Conservation (phyloP, 2,329 filamentous ascomycete species). For the Beauveria sp. region DNA sequence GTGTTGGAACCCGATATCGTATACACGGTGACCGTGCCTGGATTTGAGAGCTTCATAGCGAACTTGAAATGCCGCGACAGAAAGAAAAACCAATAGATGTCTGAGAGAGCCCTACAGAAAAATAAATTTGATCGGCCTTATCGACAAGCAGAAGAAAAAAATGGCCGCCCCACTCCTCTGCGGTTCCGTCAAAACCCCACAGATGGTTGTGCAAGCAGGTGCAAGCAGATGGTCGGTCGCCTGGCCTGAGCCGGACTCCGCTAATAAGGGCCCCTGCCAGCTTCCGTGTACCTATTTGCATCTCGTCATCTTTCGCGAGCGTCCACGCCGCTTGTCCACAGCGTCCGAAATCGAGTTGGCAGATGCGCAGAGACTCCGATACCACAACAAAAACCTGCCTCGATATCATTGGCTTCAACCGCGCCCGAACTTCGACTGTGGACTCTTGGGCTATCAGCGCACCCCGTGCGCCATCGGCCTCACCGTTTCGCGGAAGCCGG, state of each 20-base stretch:
- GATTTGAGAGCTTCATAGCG: conserved; percentile 72
- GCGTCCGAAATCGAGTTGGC: background rate
- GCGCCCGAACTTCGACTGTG: background rate
- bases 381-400: background rate
- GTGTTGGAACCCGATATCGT: conserved; percentile 89
- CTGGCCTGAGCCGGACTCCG: background rate
- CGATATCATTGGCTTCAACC: background rate
- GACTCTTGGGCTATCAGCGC: background rate
- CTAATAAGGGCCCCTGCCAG: conserved; percentile 5
- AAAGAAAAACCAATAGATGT: background rate
- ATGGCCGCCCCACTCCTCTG: conserved; percentile 5
- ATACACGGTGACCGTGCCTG: conserved; percentile 81
- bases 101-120: background rate
- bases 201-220: background rate
- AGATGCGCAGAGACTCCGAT: background rate
- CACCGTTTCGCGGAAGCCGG: background rate
- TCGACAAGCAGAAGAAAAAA: conserved; percentile 13
- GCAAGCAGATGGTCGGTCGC: background rate
- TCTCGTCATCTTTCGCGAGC: conserved; percentile 2
- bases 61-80: background rate
- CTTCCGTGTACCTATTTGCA: background rate
- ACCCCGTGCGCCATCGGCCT: background rate
- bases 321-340: background rate
- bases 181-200: background rate
- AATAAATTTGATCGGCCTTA: conserved; percentile 15